Base-by-base conservation (phyloP, 1,139 yeast genomes). In the Maudiozyma humilis region DNA sequence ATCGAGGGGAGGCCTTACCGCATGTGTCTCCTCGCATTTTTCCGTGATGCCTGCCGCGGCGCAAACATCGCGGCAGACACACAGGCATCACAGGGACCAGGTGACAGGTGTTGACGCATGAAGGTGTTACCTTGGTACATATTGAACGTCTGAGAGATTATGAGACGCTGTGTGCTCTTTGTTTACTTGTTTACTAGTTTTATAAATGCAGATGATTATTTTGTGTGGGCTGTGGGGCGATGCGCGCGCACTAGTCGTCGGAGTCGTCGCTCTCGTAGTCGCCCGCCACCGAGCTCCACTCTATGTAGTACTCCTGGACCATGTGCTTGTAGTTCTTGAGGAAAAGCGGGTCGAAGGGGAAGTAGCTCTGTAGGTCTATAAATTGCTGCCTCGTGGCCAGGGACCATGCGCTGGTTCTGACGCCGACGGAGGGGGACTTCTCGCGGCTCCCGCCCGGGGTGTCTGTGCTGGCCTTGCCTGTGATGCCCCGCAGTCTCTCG, bases 321-420 rank as follows among this genome's bases (percentile, higher is more conserved):
- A 79, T 69, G 19, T 65, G 65, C 53, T 79, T 78, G 45, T 87
- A 75, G 18, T 65, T 65, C 38, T 82, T 84, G 51, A 91, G 72
- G 42, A 84, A 78, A 51, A 91, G 67, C 1, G 98, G 98, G 67
- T 91, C 98, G 62, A 86, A 91, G 12, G 98, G 98, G 65, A 91
- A 91, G 62, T 87, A 91, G 13, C 93, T 89, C 61, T 88, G 96
- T 44, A 88, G 69, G 60, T 87, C 94, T 52, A 85, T 75, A 60
- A 86, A 87, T 58, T 88, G 96, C 60, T 84, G 91, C 57, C 76
- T 76, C 50, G 78, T 75, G 38, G 66, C 61, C 19, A 63, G 46
- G 6, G 64, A 56, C 60, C 64, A 58, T 17, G 55, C 45, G 2
- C 59, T 47, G 13, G 52, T 46, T 4, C 55, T 37, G 8, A 50